Conservation (phyloP, 345 rosid species). For the Syzygium aromaticum region DNA sequence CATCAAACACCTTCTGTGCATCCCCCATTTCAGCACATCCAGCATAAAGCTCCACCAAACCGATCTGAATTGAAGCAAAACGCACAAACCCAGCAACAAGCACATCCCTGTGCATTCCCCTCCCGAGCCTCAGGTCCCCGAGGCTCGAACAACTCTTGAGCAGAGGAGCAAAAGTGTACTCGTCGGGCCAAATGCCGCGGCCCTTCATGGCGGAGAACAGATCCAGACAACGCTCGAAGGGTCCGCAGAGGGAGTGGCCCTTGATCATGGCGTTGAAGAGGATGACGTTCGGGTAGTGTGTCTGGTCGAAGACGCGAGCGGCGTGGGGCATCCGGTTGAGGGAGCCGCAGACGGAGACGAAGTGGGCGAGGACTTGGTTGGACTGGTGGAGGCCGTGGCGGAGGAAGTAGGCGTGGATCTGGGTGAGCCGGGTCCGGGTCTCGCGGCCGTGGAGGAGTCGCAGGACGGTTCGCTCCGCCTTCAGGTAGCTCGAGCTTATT, state of each 20-base stretch:
- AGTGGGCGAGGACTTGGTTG: slow-evolving; percentile 16
- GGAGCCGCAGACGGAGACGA: slow-evolving; percentile 5
- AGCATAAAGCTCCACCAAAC: slow-evolving; percentile 7
- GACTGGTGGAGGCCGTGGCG: slow-evolving; percentile 10
- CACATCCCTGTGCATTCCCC: background rate
- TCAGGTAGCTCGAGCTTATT: background rate
- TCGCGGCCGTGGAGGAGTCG: slow-evolving; percentile 8
- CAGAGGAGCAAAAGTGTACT: slow-evolving; percentile 8
- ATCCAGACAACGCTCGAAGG: background rate
- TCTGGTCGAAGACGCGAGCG: slow-evolving; percentile 2
- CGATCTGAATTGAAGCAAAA: slow-evolving; percentile 8
- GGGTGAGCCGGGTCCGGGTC: slow-evolving; percentile 1
- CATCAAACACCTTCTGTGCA: slow-evolving; percentile 9
- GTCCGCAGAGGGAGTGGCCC: slow-evolving; percentile 3
- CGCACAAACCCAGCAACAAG: background rate
- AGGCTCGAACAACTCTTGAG: slow-evolving; percentile 4
- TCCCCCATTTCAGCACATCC: background rate
- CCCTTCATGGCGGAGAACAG: slow-evolving; percentile 1
- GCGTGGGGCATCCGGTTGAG: slow-evolving; percentile 6
- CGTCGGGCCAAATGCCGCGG: slow-evolving; percentile 9
- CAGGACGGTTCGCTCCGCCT: slow-evolving; percentile 12
- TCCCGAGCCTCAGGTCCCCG: background rate
- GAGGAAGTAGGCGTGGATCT: slow-evolving; percentile 12
- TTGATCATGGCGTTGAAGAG: slow-evolving; percentile 13
- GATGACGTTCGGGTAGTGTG: slow-evolving; percentile 9